Evolutionary conservation across 441 rosid species (phyloP), one percentile per base, ranked within the genome.

Genomic region (Isatis lusitanica): DNA sequence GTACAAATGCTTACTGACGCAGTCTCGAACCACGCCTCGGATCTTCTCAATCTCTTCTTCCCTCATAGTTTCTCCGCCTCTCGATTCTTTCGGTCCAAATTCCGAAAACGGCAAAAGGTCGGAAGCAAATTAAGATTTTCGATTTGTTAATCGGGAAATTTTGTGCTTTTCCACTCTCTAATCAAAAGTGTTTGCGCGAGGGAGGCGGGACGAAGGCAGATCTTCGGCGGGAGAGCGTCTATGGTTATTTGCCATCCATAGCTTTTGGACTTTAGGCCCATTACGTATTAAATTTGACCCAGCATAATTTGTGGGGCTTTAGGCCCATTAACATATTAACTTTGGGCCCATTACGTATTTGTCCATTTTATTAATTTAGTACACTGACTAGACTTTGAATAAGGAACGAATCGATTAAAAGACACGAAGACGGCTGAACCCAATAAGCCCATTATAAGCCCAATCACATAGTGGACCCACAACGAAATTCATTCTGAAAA

Each of bases 1-100:
- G 83, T 90, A 90, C 12, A 94, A 74, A 59, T 94, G 99, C 82
- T 94, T 94, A 88, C 90, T 94, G 18, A 92, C 93, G 71, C 99
- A 94, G 82, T 92, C 98, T 38, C 98, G 81, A 63, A 92, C 98
- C 38, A 94, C 93, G 16, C 98, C 93, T 0, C 99, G 87, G 64
- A 94, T 90, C 85, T 86, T 94, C 86, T 92, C 96, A 3, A 90
- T 81, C 62, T 86, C 90, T 66, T 86, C 93, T 79, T 94, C 98
- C 78, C 88, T 90, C 96, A 94, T 94, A 31, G 10, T 74, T 74
- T 16, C 31, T 6, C 59, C 16, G 36, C 39, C 24, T 21, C 24
- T 21, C 24, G 24, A 21, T 21, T 48, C 24, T 66, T 15, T 53
- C 12, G 9, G 18, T 21, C 28, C 28, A 26, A 26, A 26, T 3